Percentiles rank a stretch among this genome's conserved stretches.
These are phyloP conservation scores for Cyclotella cryptica DNA, from an alignment of 108 stramenopile genomes.

Conservation along the genomic window DNA sequence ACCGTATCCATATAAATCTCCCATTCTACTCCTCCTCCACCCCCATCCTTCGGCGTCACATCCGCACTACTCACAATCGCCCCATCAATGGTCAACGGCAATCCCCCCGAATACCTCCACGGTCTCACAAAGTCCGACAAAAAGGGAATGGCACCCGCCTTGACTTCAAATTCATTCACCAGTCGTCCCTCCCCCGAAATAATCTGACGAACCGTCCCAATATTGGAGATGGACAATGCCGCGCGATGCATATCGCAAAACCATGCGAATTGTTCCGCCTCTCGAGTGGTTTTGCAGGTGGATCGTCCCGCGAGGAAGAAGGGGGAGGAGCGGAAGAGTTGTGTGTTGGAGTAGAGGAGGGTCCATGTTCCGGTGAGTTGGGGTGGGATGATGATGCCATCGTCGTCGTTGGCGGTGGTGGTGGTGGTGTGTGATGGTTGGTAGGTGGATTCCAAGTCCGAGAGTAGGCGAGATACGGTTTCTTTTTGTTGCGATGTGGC, in stretches of 20 bases:
- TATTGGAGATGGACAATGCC: slow-evolving; percentile 78
- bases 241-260: slow-evolving; percentile 91
- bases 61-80: slow-evolving; percentile 86
- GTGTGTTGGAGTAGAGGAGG: slow-evolving; percentile 76
- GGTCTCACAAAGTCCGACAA: slow-evolving; percentile 64
- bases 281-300: slow-evolving; percentile 69
- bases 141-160: slow-evolving; percentile 82
- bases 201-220: slow-evolving; percentile 83
- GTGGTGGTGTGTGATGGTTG: slow-evolving; percentile 6
- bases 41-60: slow-evolving; percentile 42
- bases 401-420: neutral
- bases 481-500: slow-evolving; percentile 62
- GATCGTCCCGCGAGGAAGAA: slow-evolving; percentile 90
- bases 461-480: slow-evolving; percentile 38
- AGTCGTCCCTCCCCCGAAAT: slow-evolving; percentile 58
- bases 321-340: slow-evolving; percentile 85
- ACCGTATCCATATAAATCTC: slow-evolving; percentile 80
- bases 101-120: slow-evolving; percentile 74
- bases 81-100: slow-evolving; percentile 81
- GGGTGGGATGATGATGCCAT: slow-evolving; percentile 42
- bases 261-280: slow-evolving; percentile 84
- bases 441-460: slow-evolving; percentile 51
- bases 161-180: slow-evolving; percentile 86
- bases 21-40: too few relatives aligned
- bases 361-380: slow-evolving; percentile 79